phyloP scores from a whole-genome alignment of 2,329 filamentous ascomycete species.

The Aspergillus aculeatus region DNA sequence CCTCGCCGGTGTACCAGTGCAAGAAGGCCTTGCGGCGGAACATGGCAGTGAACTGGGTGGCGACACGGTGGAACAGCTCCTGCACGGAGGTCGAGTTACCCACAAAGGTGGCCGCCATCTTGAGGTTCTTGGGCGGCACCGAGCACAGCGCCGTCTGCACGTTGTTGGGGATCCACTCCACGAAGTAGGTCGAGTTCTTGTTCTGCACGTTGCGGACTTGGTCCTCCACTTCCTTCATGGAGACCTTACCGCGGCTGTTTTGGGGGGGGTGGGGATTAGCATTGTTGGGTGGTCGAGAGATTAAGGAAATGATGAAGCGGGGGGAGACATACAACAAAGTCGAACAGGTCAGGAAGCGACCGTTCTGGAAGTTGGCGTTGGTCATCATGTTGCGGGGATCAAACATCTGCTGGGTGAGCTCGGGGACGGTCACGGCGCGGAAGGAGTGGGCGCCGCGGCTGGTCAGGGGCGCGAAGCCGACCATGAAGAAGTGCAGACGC shows the following conservation, averaged over 20 bases:
- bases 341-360: slow-evolving; percentile 98
- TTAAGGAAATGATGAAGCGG: not conserved
- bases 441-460: slow-evolving; percentile 89
- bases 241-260: slow-evolving; percentile 88
- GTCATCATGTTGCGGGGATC: slow-evolving; percentile 99
- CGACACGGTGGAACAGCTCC: slow-evolving; percentile 99
- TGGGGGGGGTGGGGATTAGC: too few species aligned
- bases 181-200: slow-evolving; percentile 99
- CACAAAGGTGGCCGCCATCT: slow-evolving; percentile 99
- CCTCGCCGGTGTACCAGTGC: slow-evolving; percentile 99
- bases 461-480: slow-evolving; percentile 97
- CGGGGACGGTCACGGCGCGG: slow-evolving; percentile 95
- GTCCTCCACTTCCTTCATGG: slow-evolving; percentile 99
- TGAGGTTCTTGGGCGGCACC: slow-evolving; percentile 93
- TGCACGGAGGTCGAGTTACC: slow-evolving; percentile 99
- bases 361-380: slow-evolving; percentile 99
- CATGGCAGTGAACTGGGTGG: slow-evolving; percentile 99
- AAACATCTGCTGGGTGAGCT: slow-evolving; percentile 99
- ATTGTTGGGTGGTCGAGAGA: not conserved
- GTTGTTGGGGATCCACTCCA: slow-evolving; percentile 99
- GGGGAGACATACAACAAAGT: slow-evolving; percentile 74
- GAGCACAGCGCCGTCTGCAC: slow-evolving; percentile 99
- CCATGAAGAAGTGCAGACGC: slow-evolving; percentile 99
- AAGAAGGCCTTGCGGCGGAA: slow-evolving; percentile 99
- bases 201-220: slow-evolving; percentile 99